A percentile compares a stretch with the other conserved stretches of the same genome.
These are phyloP conservation scores for Tanozyma kutaoensis DNA, from an alignment of 805 yeast genomes.

Conservation along the genomic window DNA sequence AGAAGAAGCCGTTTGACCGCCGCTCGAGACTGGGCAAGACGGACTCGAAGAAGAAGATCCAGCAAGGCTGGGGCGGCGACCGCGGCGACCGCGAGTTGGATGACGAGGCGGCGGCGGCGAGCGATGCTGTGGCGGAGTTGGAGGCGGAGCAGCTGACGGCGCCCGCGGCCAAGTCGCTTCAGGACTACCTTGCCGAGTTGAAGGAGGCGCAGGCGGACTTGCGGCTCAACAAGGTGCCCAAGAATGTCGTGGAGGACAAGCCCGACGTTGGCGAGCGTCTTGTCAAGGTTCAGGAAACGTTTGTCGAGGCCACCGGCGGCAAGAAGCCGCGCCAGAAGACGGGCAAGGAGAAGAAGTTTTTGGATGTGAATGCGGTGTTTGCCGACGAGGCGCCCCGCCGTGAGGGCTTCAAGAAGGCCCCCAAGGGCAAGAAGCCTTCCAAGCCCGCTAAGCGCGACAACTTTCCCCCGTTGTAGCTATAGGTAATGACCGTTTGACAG, in stretches of 20 bases:
- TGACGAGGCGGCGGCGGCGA: slow-evolving; percentile 41
- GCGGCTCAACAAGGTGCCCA: slow-evolving; percentile 29
- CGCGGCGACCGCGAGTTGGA: slow-evolving; percentile 52
- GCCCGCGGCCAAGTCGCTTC: slow-evolving; percentile 55
- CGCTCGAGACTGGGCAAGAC: slow-evolving; percentile 73
- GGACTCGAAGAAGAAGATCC: slow-evolving; percentile 75
- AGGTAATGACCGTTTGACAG: too few relatives aligned
- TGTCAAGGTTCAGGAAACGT: slow-evolving; percentile 51
- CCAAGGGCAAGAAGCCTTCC: not conserved
- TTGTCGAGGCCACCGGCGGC: slow-evolving; percentile 43
- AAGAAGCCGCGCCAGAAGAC: slow-evolving; percentile 65
- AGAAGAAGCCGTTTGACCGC: slow-evolving; percentile 64
- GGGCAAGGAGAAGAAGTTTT: slow-evolving; percentile 66
- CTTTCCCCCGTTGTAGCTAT: too few relatives aligned
- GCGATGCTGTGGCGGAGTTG: slow-evolving; percentile 28
- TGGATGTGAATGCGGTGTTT: slow-evolving; percentile 65
- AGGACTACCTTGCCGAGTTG: slow-evolving; percentile 72
- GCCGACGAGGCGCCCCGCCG: slow-evolving; percentile 41
- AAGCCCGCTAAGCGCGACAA: too few relatives aligned
- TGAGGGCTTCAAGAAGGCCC: too few relatives aligned
- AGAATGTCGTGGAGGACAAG: slow-evolving; percentile 44
- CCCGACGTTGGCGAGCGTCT: slow-evolving; percentile 45
- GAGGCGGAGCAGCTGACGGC: slow-evolving; percentile 26
- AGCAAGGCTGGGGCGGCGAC: slow-evolving; percentile 76
- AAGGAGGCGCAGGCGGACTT: slow-evolving; percentile 30